Evolutionary conservation across 441 rosid genomes (phyloP), one percentile per base, ranked within the genome.

Genomic region (Francoa sonchifolia): DNA sequence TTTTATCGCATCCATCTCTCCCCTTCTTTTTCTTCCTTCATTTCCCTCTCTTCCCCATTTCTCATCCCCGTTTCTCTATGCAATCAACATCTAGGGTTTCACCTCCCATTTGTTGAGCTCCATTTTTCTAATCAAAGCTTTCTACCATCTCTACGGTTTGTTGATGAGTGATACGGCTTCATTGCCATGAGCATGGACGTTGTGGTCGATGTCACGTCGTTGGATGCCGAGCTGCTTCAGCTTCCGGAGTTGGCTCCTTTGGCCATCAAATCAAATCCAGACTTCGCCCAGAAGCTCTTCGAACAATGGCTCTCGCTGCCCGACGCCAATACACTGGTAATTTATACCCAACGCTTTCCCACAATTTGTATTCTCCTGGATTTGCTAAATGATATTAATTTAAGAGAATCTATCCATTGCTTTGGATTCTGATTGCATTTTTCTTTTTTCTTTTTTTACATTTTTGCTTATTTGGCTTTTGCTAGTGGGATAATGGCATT

Each of bases 261-360:
- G 47, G 79, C 74, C 1, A 63, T 84, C 27, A 82, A 65, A 63
- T 75, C 89, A 6, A 63, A 73, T 47, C 81, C 88, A 7, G 78
- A 63, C 40, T 89, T 85, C 50, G 72, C 74, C 1, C 89, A 82
- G 51, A 69, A 42, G 44, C 82, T 89, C 53, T 89, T 85, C 50
- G 94, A 89, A 46, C 86, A 73, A 66, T 89, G 98, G 98, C 92
- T 89, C 35, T 59, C 94, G 21, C 86, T 89, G 19, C 94, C 97
- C n/a, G 94, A 89, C 27, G 54, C 92, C 52, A 71, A 71, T 56
- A 82, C 77, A 20, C 75, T 79, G 92, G 97, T 89, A 66, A 10
- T 8, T 32, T 25, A 33, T 47, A 21, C 10, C 6, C 10, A 7
- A 27, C 33, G 6, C 18, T 44, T 40, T 19, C 42, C n/a, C 1